phyloP scores from a whole-genome alignment of 2,329 filamentous ascomycete species.

The Orbilia ellipsospora region DNA sequence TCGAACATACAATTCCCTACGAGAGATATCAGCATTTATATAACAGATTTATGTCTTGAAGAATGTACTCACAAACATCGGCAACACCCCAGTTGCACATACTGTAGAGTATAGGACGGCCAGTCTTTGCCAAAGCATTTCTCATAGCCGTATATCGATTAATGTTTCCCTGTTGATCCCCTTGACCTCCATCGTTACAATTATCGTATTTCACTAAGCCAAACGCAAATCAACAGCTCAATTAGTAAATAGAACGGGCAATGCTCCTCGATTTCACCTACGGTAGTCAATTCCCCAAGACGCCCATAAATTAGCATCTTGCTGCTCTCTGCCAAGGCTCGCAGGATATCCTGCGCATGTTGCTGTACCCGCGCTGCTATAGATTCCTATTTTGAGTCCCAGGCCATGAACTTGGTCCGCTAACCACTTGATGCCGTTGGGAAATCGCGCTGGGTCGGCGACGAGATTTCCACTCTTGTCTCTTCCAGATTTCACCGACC shows the following conservation, averaged over 20 bases:
- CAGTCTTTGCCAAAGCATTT: slow-evolving; percentile 61
- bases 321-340: slow-evolving; percentile 56
- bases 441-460: slow-evolving; percentile 46
- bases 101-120: slow-evolving; percentile 60
- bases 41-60: background rate
- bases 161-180: slow-evolving; percentile 62
- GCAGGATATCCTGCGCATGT: slow-evolving; percentile 31
- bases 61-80: slow-evolving; percentile 57
- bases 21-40: background rate
- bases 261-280: background rate
- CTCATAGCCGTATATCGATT: slow-evolving; percentile 61
- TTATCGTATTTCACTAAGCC: slow-evolving; percentile 60
- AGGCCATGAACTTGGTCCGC: slow-evolving; percentile 52
- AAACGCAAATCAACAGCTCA: background rate
- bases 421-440: slow-evolving; percentile 56
- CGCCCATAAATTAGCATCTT: slow-evolving; percentile 39
- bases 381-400: slow-evolving; percentile 58
- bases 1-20: slow-evolving; percentile 8
- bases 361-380: slow-evolving; percentile 55
- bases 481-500: slow-evolving; percentile 59
- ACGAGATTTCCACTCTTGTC: slow-evolving; percentile 52
- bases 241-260: background rate
- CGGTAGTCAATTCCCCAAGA: slow-evolving; percentile 37
- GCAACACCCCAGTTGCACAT: slow-evolving; percentile 63
- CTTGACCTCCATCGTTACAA: slow-evolving; percentile 65